A percentile compares a stretch with the other conserved stretches of the same genome.
phyloP scores from a whole-genome alignment of 164 flowering plant genomes.

The Cinnamomum micranthum region DNA sequence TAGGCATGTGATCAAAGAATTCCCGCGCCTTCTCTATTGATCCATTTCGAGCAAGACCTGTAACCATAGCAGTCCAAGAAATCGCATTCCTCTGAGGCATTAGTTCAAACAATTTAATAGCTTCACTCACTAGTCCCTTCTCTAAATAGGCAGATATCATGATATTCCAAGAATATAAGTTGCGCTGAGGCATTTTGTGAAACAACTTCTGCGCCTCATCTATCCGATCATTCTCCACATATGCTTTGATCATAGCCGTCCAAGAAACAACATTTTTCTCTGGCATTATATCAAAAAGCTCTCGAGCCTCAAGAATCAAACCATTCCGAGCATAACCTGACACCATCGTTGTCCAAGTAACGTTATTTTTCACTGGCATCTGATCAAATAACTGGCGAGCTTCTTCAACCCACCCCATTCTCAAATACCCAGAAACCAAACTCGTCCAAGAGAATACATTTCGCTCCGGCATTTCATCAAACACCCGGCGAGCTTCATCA shows the following conservation, averaged over 20 bases:
- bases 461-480: conserved; percentile 39
- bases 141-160: conserved; percentile 43
- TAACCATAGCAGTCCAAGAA: conserved; percentile 60
- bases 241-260: conserved; percentile 47
- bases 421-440: conserved; percentile 50
- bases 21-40: conserved; percentile 31
- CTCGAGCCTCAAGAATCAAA: conserved; percentile 29
- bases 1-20: conserved; percentile 51
- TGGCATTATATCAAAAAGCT: conserved; percentile 40
- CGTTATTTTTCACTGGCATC: conserved; percentile 40
- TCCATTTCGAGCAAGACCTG: conserved; percentile 50
- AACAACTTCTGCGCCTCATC: conserved; percentile 44
- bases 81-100: conserved; percentile 48
- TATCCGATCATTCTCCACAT: conserved; percentile 27
- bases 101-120: conserved; percentile 34
- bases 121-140: conserved; percentile 30
- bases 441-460: conserved; percentile 55
- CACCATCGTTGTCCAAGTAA: conserved; percentile 56
- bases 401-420: conserved; percentile 29
- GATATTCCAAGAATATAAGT: conserved; percentile 48
- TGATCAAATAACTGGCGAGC: conserved; percentile 34
- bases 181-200: conserved; percentile 40
- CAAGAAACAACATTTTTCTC: conserved; percentile 46
- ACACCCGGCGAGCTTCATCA: conserved; percentile 35
- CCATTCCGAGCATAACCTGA: conserved; percentile 43